Conservation (phyloP, 768 basidiomycete genomes). For the Multifurca ochricompacta region DNA sequence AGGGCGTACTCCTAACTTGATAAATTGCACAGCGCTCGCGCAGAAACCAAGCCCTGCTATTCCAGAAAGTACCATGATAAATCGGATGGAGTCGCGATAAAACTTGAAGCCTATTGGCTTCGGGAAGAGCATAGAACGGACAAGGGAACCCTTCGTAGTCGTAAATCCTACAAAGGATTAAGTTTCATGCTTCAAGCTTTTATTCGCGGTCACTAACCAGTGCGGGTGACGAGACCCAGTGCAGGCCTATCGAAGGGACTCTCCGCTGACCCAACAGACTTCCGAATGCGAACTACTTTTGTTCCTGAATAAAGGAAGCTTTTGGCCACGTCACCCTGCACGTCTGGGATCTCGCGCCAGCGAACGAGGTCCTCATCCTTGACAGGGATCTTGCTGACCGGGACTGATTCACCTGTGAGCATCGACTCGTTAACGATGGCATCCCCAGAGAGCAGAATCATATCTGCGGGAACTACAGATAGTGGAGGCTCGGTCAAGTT, state of each 20-base stretch:
- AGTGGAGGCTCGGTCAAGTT: slow-evolving; percentile 77
- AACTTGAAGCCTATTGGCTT: slow-evolving; percentile 99
- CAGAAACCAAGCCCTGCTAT: slow-evolving; percentile 89
- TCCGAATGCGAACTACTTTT: slow-evolving; percentile 79
- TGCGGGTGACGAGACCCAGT: slow-evolving; percentile 76
- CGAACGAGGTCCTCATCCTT: slow-evolving; percentile 67
- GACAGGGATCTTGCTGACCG: slow-evolving; percentile 83
- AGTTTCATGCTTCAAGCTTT: neutral
- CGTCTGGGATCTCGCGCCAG: slow-evolving; percentile 62
- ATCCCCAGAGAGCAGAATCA: slow-evolving; percentile 90
- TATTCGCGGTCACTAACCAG: slow-evolving; percentile 42
- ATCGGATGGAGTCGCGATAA: slow-evolving; percentile 85
- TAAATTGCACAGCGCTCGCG: slow-evolving; percentile 85
- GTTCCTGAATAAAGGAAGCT: slow-evolving; percentile 89
- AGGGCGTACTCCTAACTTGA: slow-evolving; percentile 71
- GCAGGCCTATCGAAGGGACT: slow-evolving; percentile 51
- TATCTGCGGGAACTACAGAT: slow-evolving; percentile 76
- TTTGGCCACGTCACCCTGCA: slow-evolving; percentile 57
- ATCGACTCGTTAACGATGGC: slow-evolving; percentile 98
- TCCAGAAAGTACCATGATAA: slow-evolving; percentile 87
- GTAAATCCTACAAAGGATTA: slow-evolving; percentile 62
- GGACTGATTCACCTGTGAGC: slow-evolving; percentile 98
- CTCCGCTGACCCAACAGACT: slow-evolving; percentile 41
- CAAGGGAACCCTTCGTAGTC: slow-evolving; percentile 93
- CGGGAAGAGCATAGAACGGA: slow-evolving; percentile 97